Conservation (phyloP, 2,329 filamentous ascomycete genomes). For the Calonectria pseudoreteaudii region DNA sequence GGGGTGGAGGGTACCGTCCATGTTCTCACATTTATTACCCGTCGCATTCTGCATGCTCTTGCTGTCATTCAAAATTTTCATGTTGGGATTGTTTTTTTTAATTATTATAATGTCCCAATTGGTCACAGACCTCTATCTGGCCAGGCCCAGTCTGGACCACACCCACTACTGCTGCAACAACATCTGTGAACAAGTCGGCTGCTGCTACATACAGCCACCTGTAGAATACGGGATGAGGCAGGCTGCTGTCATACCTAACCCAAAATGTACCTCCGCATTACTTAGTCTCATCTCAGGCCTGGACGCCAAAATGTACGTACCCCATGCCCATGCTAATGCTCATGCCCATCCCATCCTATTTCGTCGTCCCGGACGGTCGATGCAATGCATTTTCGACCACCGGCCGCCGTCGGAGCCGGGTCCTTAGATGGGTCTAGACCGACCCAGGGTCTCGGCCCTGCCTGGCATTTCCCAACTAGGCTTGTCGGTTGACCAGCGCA, state of each 20-base stretch:
- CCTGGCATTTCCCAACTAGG: constrained; percentile 18
- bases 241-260: background rate
- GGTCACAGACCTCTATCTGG: background rate
- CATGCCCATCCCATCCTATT: background rate
- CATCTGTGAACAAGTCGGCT: background rate
- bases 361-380: background rate
- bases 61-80: background rate
- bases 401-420: constrained; percentile 29
- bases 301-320: background rate
- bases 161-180: background rate
- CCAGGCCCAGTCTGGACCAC: background rate
- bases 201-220: background rate
- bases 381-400: constrained; percentile 8
- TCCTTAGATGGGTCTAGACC: constrained; percentile 22
- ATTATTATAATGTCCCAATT: background rate
- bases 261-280: constrained; percentile 1
- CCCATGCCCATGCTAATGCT: background rate
- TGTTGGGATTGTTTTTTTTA: background rate
- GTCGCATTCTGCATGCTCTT: background rate
- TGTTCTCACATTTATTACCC: constrained; percentile 12
- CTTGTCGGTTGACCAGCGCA: constrained; percentile 11
- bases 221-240: background rate
- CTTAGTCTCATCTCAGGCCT: constrained; percentile 5
- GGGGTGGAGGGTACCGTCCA: constrained; percentile 1
- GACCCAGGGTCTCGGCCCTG: constrained; percentile 27